Evolutionary conservation across 2,329 filamentous ascomycete genomes (phyloP).

Genomic region (Xenosphaeropsis pyriputrescens): DNA sequence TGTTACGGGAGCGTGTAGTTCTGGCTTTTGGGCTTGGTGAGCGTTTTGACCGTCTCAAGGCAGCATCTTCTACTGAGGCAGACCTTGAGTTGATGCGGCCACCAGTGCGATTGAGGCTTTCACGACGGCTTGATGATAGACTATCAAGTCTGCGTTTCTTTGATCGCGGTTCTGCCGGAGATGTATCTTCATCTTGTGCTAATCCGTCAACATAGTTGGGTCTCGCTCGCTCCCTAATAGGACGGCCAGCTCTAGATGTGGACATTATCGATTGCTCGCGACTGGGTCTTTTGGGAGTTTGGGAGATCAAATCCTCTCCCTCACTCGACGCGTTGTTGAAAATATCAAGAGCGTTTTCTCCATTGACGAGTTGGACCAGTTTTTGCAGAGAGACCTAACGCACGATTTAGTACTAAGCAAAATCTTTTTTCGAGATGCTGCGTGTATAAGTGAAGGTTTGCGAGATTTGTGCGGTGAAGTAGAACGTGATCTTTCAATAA

Average conservation of each 20-base stretch:
- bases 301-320: slow-evolving; percentile 1
- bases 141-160: slow-evolving; percentile 1
- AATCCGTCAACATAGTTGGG: not conserved
- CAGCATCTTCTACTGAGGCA: not conserved
- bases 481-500: not conserved
- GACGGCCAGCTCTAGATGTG: not conserved
- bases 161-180: not conserved
- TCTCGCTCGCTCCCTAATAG: not conserved
- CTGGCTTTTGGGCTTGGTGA: slow-evolving; percentile 1
- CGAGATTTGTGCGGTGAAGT: not conserved
- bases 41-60: not conserved
- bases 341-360: slow-evolving; percentile 25
- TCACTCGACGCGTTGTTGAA: slow-evolving; percentile 18
- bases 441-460: not conserved
- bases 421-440: not conserved
- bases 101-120: not conserved
- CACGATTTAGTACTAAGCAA: not conserved
- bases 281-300: slow-evolving; percentile 3
- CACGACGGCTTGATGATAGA: too few species aligned
- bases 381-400: slow-evolving; percentile 27
- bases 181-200: not conserved
- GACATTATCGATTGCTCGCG: slow-evolving; percentile 1
- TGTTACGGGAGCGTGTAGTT: slow-evolving; percentile 6
- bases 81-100: not conserved
- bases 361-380: slow-evolving; percentile 28